phyloP scores from a whole-genome alignment of 805 yeast genomes.

The Jamesozyma rosinii region DNA sequence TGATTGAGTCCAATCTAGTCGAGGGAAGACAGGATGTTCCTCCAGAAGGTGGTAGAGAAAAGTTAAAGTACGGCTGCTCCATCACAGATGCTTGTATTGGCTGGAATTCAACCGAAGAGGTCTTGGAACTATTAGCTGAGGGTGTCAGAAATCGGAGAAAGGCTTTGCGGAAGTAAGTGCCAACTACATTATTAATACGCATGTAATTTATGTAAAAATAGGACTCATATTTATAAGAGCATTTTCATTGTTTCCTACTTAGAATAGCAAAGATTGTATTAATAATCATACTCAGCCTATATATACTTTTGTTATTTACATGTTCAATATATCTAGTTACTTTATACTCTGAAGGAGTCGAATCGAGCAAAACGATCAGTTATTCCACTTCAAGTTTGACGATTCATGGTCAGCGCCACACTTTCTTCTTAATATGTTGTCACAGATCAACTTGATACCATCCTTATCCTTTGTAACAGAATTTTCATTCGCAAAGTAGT shows the following conservation, averaged over 20 bases:
- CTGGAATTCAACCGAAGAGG: conserved; percentile 74
- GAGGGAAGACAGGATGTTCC: conserved; percentile 94
- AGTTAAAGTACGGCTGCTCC: conserved; percentile 82
- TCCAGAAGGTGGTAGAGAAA: conserved; percentile 62
- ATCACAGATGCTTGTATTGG: conserved; percentile 97
- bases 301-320: neutral
- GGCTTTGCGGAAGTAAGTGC: conserved; percentile 13
- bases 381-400: conserved; percentile 2
- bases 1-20: conserved; percentile 88
- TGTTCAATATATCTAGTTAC: neutral
- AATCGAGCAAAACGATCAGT: neutral
- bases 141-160: conserved; percentile 75
- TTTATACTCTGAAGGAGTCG: neutral
- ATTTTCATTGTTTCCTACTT: no score
- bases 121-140: conserved; percentile 59
- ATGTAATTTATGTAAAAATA: no score
- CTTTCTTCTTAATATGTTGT: conserved; percentile 9
- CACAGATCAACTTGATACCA: conserved; percentile 17
- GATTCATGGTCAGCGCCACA: neutral
- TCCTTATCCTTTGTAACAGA: conserved; percentile 20
- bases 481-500: conserved; percentile 40
- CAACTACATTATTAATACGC: neutral
- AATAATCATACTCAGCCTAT: no score
- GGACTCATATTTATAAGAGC: no score
- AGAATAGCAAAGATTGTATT: no score